Evolutionary conservation across 2,329 filamentous ascomycete genomes (phyloP).

Genomic region (Coniella vitis): DNA sequence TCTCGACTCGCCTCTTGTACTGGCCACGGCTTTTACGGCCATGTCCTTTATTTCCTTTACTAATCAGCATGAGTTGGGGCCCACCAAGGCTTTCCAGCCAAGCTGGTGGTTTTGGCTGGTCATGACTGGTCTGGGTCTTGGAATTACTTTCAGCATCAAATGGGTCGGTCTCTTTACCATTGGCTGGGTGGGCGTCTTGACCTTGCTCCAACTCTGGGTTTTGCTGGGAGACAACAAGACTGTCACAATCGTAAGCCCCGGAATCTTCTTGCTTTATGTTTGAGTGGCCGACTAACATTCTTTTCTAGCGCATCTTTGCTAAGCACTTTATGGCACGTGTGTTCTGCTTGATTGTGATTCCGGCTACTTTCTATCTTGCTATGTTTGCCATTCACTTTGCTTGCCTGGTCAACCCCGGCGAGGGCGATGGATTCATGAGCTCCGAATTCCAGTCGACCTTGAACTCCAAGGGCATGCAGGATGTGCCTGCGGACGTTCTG

Average conservation of each 20-base stretch:
- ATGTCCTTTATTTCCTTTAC: slow-evolving; percentile 88
- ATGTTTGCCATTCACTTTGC: slow-evolving; percentile 98
- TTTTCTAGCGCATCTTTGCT: slow-evolving; percentile 66
- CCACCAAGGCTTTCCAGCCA: slow-evolving; percentile 75
- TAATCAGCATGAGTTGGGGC: slow-evolving; percentile 93
- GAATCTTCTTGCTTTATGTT: slow-evolving; percentile 4
- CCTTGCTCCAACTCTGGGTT: slow-evolving; percentile 88
- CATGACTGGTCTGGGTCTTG: slow-evolving; percentile 78
- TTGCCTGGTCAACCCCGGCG: slow-evolving; percentile 87
- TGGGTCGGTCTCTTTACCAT: slow-evolving; percentile 99
- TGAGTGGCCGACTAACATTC: not conserved
- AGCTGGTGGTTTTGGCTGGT: slow-evolving; percentile 98
- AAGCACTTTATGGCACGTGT: slow-evolving; percentile 90
- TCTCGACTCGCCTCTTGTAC: slow-evolving; percentile 88
- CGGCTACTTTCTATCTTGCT: slow-evolving; percentile 82
- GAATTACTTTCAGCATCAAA: slow-evolving; percentile 90
- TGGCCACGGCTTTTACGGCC: slow-evolving; percentile 86
- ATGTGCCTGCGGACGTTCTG: slow-evolving; percentile 85
- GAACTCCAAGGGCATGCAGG: slow-evolving; percentile 94
- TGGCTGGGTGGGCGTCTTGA: slow-evolving; percentile 92
- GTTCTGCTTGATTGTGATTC: slow-evolving; percentile 89
- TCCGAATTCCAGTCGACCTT: slow-evolving; percentile 97
- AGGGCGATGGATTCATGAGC: slow-evolving; percentile 99
- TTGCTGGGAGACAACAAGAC: slow-evolving; percentile 82
- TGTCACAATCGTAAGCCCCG: slow-evolving; percentile 55